Conservation (phyloP, 2,329 filamentous ascomycete species). For the Ophiostoma ips region DNA sequence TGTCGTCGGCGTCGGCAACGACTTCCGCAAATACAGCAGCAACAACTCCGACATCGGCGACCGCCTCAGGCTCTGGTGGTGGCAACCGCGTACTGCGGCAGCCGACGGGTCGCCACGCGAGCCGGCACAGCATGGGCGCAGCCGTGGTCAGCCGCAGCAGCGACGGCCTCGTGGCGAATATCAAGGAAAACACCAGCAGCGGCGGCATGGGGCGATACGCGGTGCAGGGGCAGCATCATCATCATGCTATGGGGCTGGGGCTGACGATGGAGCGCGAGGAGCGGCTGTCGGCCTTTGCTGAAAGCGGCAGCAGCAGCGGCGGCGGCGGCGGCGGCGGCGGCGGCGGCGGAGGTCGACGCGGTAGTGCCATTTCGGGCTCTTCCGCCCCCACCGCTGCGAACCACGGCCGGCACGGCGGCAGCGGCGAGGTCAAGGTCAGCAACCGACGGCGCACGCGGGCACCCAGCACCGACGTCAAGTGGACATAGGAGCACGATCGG, state of each 20-base stretch:
- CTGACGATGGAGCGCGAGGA: conserved; percentile 3
- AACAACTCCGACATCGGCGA: conserved; percentile 4
- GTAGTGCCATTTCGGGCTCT: not conserved
- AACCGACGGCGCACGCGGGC: conserved; percentile 10
- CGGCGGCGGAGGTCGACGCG: not conserved
- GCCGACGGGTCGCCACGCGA: conserved; percentile 15
- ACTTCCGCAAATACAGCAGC: conserved; percentile 7
- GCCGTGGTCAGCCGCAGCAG: conserved; percentile 15
- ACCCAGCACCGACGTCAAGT: conserved; percentile 13
- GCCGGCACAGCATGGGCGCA: conserved; percentile 17
- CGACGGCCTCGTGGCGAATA: conserved; percentile 16
- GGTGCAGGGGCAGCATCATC: not conserved
- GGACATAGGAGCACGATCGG: conserved; percentile 11
- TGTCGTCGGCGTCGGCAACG: conserved; percentile 9
- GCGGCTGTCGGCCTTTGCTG: conserved; percentile 7
- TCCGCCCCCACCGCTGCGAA: no score
- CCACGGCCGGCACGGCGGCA: not conserved
- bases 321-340: not conserved
- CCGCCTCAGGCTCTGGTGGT: not conserved
- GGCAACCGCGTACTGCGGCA: conserved; percentile 19
- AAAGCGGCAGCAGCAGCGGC: not conserved
- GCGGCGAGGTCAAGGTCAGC: conserved; percentile 7
- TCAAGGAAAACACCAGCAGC: no score
- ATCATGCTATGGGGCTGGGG: no score
- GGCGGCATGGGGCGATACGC: conserved; percentile 7